Conservation (phyloP, 306 rosid species). For the Vigna mungo region DNA sequence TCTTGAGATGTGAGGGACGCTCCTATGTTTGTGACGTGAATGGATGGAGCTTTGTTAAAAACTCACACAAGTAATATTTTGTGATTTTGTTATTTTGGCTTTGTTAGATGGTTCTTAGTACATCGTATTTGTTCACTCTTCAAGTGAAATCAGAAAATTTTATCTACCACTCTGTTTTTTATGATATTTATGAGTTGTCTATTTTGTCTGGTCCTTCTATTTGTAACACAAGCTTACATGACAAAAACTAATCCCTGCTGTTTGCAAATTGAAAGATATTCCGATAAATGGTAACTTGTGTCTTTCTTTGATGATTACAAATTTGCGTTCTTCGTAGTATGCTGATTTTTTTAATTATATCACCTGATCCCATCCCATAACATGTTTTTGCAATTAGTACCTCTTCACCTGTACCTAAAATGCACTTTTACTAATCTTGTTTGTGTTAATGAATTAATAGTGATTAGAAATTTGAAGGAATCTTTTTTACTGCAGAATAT, state of each 20-base stretch:
- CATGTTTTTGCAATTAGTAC: not conserved
- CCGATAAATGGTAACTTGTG: not conserved
- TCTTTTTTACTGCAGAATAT: not conserved
- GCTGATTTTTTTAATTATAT: slow-evolving; percentile 22
- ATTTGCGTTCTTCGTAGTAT: not conserved
- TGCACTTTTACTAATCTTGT: not conserved
- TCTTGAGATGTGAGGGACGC: slow-evolving; percentile 93
- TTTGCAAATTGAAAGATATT: slow-evolving; percentile 29
- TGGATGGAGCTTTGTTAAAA: slow-evolving; percentile 98
- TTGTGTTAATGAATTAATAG: not conserved
- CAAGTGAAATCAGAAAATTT: slow-evolving; percentile 4
- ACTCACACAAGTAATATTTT: slow-evolving; percentile 84
- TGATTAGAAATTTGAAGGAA: slow-evolving; percentile 3
- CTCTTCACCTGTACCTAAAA: too few species aligned
- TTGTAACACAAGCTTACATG: slow-evolving; percentile 16
- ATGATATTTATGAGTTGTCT: not conserved
- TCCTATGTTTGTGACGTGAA: slow-evolving; percentile 98
- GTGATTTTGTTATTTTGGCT: slow-evolving; percentile 29
- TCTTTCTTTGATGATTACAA: slow-evolving; percentile 7
- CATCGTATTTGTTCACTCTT: slow-evolving; percentile 10
- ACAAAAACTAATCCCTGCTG: slow-evolving; percentile 14
- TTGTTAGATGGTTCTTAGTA: slow-evolving; percentile 34
- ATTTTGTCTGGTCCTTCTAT: slow-evolving; percentile 12
- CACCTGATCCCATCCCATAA: slow-evolving; percentile 4
- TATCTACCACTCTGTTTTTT: slow-evolving; percentile 16